A percentile compares a stretch with the other conserved stretches of the same genome.
These are phyloP conservation scores for Solanum sparsipilum DNA, from an alignment of 257 asterid species.

Conservation along the genomic window DNA sequence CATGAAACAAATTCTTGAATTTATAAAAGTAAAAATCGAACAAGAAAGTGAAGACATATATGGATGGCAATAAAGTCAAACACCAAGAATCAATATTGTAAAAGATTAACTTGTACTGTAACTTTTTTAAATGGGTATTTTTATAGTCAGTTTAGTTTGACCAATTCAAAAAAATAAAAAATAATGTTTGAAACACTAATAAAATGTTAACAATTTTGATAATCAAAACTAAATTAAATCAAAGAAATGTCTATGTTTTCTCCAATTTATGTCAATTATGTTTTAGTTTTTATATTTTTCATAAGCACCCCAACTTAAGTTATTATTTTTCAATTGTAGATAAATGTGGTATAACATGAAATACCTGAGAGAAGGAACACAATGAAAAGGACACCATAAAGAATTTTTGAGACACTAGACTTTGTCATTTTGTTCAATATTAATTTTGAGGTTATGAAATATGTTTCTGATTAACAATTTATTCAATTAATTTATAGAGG, in stretches of 20 bases:
- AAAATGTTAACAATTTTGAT: not conserved
- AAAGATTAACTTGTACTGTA: not conserved
- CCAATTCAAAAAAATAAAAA: too few species aligned
- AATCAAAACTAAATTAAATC: not conserved
- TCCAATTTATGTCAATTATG: too few species aligned
- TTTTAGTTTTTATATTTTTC: not conserved
- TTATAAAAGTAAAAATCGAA: not conserved
- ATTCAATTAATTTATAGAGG: too few species aligned
- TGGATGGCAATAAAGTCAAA: not conserved
- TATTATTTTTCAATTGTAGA: not conserved
- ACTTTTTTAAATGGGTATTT: not conserved
- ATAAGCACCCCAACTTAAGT: not conserved
- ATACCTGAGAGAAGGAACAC: not conserved
- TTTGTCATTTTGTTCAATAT: not conserved
- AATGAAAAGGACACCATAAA: not conserved
- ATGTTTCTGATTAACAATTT: too few species aligned
- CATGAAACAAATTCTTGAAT: not conserved
- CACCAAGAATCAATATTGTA: not conserved
- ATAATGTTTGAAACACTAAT: too few species aligned
- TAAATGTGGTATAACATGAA: not conserved
- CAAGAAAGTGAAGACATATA: not conserved
- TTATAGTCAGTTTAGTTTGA: not conserved
- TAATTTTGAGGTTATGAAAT: too few species aligned
- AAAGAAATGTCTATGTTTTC: not conserved
- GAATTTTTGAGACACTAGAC: not conserved